These are phyloP conservation scores for Populus trichocarpa DNA, from an alignment of 441 rosid species.

Conservation along the genomic window DNA sequence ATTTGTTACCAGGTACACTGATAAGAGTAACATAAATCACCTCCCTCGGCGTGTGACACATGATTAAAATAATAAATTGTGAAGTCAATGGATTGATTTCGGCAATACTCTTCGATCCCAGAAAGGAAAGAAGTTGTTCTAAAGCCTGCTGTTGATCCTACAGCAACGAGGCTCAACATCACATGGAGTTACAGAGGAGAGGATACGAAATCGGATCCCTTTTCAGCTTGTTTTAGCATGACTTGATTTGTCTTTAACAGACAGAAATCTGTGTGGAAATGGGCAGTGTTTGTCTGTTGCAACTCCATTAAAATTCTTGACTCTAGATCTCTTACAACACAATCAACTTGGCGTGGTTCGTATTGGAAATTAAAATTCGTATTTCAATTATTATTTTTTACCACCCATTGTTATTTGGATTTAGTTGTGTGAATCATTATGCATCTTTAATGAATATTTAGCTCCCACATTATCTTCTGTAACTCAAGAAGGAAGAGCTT, in stretches of 20 bases:
- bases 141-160: not conserved
- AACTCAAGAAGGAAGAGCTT: no score
- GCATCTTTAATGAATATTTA: no score
- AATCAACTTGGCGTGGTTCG: no score
- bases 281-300: not conserved
- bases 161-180: not conserved
- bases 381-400: no score
- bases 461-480: no score
- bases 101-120: not conserved
- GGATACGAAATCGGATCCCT: not conserved
- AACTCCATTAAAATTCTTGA: no score
- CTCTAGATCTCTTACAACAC: no score
- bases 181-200: slow-evolving; percentile 3
- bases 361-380: no score
- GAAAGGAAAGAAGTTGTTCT: not conserved
- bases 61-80: not conserved
- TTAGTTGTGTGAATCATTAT: no score
- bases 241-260: not conserved
- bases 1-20: not conserved
- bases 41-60: not conserved
- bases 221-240: not conserved
- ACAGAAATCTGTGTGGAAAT: not conserved
- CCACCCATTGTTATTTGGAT: no score
- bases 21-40: not conserved
- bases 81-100: not conserved